A percentile compares a stretch with the other conserved stretches of the same genome.
These are phyloP conservation scores for Ephemerocybe angulata DNA, from an alignment of 768 basidiomycete species.

Conservation along the genomic window DNA sequence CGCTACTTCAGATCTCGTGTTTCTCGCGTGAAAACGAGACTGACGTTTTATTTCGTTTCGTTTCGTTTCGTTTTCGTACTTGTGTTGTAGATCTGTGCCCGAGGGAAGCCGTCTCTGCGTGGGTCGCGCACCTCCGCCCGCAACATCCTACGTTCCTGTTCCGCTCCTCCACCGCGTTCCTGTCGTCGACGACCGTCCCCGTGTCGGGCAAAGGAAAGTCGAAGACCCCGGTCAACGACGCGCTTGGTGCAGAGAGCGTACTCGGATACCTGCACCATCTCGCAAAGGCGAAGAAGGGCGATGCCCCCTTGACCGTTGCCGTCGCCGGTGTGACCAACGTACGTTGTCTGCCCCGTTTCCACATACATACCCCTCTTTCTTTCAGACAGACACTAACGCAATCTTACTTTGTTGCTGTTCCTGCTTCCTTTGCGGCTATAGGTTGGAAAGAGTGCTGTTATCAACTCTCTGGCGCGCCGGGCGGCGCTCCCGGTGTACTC, in stretches of 20 bases:
- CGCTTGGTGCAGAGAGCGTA: slow-evolving; percentile 54
- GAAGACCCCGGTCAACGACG: slow-evolving; percentile 47
- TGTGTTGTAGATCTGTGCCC: slow-evolving; percentile 65
- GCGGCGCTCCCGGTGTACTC: slow-evolving; percentile 56
- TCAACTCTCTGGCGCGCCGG: slow-evolving; percentile 70
- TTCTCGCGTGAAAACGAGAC: not conserved
- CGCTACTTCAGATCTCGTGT: slow-evolving; percentile 31
- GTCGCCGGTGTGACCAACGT: slow-evolving; percentile 86
- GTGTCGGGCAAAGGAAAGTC: slow-evolving; percentile 44
- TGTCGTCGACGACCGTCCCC: slow-evolving; percentile 36
- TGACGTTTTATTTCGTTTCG: not conserved
- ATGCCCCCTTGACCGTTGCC: slow-evolving; percentile 60
- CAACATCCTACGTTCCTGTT: slow-evolving; percentile 67
- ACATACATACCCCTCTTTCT: not conserved
- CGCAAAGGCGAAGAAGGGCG: slow-evolving; percentile 44
- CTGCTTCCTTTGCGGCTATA: slow-evolving; percentile 22
- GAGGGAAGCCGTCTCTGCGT: slow-evolving; percentile 66
- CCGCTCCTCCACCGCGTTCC: slow-evolving; percentile 65
- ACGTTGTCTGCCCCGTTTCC: slow-evolving; percentile 23
- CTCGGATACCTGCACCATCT: slow-evolving; percentile 44
- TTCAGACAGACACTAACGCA: too few relatives aligned
- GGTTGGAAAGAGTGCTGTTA: slow-evolving; percentile 81
- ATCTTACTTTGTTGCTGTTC: not conserved
- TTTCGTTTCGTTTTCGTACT: slow-evolving; percentile 2
- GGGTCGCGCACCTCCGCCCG: slow-evolving; percentile 60